Evolutionary conservation across 192 early-diverging fungal species (phyloP).

Genomic region (Umbelopsis sp.): DNA sequence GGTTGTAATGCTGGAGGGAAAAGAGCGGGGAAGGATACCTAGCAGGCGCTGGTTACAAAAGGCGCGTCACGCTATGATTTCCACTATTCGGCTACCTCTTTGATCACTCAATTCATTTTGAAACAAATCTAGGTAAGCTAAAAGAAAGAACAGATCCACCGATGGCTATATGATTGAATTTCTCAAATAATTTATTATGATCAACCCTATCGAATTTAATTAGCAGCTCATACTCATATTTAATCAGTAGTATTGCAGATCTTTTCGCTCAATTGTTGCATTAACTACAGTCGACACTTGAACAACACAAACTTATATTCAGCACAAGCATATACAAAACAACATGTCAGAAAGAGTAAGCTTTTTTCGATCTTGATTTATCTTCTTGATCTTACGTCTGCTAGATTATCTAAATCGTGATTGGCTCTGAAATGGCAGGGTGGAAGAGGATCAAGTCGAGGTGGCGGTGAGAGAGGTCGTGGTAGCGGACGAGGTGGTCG

Average conservation of each 20-base stretch:
- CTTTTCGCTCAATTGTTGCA: not conserved
- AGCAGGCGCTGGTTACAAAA: not conserved
- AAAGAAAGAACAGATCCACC: not conserved
- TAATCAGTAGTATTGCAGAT: not conserved
- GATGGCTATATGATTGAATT: not conserved
- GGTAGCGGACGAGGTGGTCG: constrained; percentile 54
- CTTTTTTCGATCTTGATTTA: not conserved
- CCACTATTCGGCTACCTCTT: not conserved
- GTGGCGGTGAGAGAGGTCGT: constrained; percentile 50
- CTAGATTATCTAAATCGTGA: not conserved
- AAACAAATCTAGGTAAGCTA: not conserved
- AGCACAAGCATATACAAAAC: not conserved
- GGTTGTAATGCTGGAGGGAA: not conserved
- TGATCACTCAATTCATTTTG: not conserved
- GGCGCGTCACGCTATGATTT: constrained; percentile 4
- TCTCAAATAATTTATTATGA: not conserved
- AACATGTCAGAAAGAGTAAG: constrained; percentile 16
- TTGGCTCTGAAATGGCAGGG: not conserved
- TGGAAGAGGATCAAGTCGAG: constrained; percentile 27
- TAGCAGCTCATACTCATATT: not conserved
- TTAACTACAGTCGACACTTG: not conserved
- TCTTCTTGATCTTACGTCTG: too few relatives aligned
- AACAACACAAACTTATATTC: not conserved
- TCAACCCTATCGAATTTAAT: too few relatives aligned
- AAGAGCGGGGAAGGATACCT: not conserved